Conservation (phyloP, 140 eudicot species). For the Cichorium intybus region DNA sequence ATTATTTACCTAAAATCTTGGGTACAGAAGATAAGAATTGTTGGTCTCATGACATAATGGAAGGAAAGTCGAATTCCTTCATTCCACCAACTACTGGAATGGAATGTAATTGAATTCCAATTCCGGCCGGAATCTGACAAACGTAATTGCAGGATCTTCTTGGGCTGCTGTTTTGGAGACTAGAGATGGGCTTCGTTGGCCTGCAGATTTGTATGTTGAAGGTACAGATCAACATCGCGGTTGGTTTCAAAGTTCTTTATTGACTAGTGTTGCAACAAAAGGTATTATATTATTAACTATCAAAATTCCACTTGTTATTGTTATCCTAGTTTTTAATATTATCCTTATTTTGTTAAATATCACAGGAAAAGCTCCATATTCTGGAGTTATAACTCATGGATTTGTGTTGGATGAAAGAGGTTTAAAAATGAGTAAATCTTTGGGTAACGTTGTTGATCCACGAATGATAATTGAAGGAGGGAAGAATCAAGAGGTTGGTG, state of each 20-base stretch:
- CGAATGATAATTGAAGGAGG: conserved; percentile 88
- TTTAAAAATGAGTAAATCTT: conserved; percentile 92
- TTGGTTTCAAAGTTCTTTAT: conserved; percentile 96
- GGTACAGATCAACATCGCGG: conserved; percentile 99
- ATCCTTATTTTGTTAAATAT: conserved; percentile 10
- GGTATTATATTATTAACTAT: conserved; percentile 50
- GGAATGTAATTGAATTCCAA: no score
- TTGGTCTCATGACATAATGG: no score
- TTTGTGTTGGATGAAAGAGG: conserved; percentile 97
- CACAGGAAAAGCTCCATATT: conserved; percentile 93
- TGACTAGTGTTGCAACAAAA: conserved; percentile 92
- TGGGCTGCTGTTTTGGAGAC: conserved; percentile 97
- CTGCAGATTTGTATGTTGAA: conserved; percentile 97
- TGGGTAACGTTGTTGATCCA: conserved; percentile 99
- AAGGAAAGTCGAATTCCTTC: no score
- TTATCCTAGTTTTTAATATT: not conserved
- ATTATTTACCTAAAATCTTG: no score
- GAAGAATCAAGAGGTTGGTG: conserved; percentile 65
- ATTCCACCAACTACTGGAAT: no score
- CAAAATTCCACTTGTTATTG: not conserved
- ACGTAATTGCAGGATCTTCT: conserved; percentile 69
- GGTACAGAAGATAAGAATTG: no score
- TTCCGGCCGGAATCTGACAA: no score
- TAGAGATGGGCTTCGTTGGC: conserved; percentile 66
- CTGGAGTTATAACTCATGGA: conserved; percentile 89